phyloP scores from a whole-genome alignment of 2,329 filamentous ascomycete genomes.

The Microcyclospora tardicrescens region DNA sequence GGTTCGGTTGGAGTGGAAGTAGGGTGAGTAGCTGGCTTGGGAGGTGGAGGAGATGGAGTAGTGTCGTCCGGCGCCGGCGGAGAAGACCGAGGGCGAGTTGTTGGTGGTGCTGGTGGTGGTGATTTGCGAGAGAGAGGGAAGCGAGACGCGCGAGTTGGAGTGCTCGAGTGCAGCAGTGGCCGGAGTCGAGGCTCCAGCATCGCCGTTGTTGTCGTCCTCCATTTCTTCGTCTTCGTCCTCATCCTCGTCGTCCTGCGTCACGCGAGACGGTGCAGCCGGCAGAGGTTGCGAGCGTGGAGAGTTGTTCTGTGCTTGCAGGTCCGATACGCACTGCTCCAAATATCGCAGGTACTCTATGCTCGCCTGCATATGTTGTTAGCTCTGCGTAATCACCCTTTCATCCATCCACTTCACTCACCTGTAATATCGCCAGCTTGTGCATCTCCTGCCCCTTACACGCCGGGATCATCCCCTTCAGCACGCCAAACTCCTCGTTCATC shows the following conservation, averaged over 20 bases:
- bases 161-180: constrained; percentile 8
- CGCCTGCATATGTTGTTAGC: constrained; percentile 43
- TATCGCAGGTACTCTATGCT: constrained; percentile 95
- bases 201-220: constrained; percentile 29
- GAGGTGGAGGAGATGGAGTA: constrained; percentile 30
- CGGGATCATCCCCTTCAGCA: constrained; percentile 89
- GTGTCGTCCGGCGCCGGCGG: constrained; percentile 14
- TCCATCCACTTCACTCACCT: constrained; percentile 45
- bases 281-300: constrained; percentile 14
- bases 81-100: constrained; percentile 17
- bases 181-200: constrained; percentile 21
- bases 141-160: constrained; percentile 18
- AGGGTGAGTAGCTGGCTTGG: constrained; percentile 20
- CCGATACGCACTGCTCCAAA: constrained; percentile 72
- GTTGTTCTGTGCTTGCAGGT: constrained; percentile 52
- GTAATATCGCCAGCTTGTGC: constrained; percentile 92
- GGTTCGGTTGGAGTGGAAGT: constrained; percentile 35
- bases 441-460: constrained; percentile 89
- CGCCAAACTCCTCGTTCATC: constrained; percentile 97
- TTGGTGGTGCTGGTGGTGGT: constrained; percentile 31
- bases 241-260: constrained; percentile 29
- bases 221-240: constrained; percentile 31
- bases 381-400: background rate
- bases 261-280: constrained; percentile 1
- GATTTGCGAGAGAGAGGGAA: constrained; percentile 26